A percentile compares a stretch with the other conserved stretches of the same genome.
These are phyloP conservation scores for Podospora conica DNA, from an alignment of 495 filamentous ascomycete species.

Conservation along the genomic window DNA sequence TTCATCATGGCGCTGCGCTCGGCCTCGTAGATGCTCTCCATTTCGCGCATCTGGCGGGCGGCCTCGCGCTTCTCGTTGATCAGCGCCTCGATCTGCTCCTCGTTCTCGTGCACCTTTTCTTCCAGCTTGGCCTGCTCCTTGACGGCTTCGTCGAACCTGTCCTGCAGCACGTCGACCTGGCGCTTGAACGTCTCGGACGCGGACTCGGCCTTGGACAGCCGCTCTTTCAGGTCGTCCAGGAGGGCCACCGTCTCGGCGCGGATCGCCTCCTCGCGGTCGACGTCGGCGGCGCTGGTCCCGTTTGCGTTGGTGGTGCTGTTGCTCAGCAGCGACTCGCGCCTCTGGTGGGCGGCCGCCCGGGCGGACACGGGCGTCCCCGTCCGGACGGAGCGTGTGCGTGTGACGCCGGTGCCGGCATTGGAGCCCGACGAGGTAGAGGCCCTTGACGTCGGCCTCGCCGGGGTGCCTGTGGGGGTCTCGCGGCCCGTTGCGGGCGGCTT, in stretches of 20 bases:
- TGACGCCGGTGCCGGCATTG: constrained; percentile 25
- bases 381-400: constrained; percentile 46
- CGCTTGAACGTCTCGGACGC: constrained; percentile 75
- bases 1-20: constrained; percentile 82
- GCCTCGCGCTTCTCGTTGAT: constrained; percentile 74
- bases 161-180: constrained; percentile 77
- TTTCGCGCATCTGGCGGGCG: constrained; percentile 73
- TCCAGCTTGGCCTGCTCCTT: constrained; percentile 81
- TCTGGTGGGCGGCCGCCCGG: constrained; percentile 55
- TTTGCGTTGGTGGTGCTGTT: constrained; percentile 43
- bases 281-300: constrained; percentile 41
- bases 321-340: constrained; percentile 57
- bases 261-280: constrained; percentile 48
- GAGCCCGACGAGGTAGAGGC: constrained; percentile 34
- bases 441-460: constrained; percentile 26
- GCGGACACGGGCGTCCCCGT: constrained; percentile 60
- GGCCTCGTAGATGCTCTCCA: constrained; percentile 82
- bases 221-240: constrained; percentile 77
- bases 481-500: constrained; percentile 36
- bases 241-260: constrained; percentile 66
- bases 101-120: constrained; percentile 74
- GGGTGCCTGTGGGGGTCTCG: constrained; percentile 32
- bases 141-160: constrained; percentile 76
- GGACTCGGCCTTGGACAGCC: constrained; percentile 72
- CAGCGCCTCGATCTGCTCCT: constrained; percentile 70